phyloP scores from a whole-genome alignment of 805 yeast genomes.

The Kuraishia hungarica region DNA sequence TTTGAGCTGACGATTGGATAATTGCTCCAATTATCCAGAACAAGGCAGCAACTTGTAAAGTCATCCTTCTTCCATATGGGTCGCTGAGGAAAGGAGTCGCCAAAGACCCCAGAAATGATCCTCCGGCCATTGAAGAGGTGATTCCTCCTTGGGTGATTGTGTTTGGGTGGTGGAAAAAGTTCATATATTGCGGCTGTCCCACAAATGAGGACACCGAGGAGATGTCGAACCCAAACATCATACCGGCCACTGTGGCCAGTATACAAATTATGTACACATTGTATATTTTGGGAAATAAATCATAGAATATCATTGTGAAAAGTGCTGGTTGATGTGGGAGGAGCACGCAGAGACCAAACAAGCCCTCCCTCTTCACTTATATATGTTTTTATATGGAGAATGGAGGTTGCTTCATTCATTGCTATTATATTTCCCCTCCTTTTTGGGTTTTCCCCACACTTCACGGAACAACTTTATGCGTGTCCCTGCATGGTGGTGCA shows the following conservation, averaged over 20 bases:
- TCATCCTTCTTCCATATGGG: slow-evolving; percentile 35
- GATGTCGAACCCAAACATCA: slow-evolving; percentile 73
- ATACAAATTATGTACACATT: slow-evolving; percentile 50
- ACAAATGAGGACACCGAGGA: slow-evolving; percentile 72
- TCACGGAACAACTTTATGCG: too few relatives aligned
- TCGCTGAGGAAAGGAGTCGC: slow-evolving; percentile 38
- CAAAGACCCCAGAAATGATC: slow-evolving; percentile 65
- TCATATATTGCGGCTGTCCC: slow-evolving; percentile 36
- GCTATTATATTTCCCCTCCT: too few relatives aligned
- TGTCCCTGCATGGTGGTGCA: too few relatives aligned
- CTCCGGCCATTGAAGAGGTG: slow-evolving; percentile 70
- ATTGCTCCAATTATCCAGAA: slow-evolving; percentile 19
- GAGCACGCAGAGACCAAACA: too few relatives aligned
- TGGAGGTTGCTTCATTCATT: too few relatives aligned
- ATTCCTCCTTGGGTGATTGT: slow-evolving; percentile 62
- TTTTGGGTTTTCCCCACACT: too few relatives aligned
- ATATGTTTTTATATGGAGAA: too few relatives aligned
- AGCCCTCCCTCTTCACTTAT: too few relatives aligned
- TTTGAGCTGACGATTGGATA: slow-evolving; percentile 22
- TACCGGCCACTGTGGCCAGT: slow-evolving; percentile 59
- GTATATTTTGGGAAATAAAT: slow-evolving; percentile 11
- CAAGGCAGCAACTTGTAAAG: slow-evolving; percentile 16
- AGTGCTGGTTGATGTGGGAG: too few relatives aligned
- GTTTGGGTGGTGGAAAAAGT: slow-evolving; percentile 44
- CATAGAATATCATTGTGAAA: too few relatives aligned